phyloP scores from a whole-genome alignment of 23 red algal species.

The Gracilaria gracilis region DNA sequence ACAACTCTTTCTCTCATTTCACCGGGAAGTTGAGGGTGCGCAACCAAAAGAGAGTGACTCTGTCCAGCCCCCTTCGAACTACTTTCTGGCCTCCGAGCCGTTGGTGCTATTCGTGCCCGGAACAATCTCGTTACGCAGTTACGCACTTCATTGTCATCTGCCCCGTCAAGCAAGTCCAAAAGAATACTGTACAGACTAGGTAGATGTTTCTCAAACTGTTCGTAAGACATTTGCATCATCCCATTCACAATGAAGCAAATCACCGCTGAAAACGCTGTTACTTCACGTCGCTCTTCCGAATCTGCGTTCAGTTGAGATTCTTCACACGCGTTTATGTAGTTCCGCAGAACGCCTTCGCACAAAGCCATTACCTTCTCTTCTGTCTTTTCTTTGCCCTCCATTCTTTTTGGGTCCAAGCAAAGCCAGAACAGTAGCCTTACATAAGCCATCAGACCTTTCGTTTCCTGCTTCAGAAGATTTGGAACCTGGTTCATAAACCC shows the following conservation, averaged over 20 bases:
- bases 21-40: constrained; percentile 44
- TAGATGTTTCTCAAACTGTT: constrained; percentile 67
- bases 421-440: constrained; percentile 88
- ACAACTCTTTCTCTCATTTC: constrained; percentile 50
- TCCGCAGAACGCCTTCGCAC: constrained; percentile 55
- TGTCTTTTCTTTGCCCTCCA: constrained; percentile 41
- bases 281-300: constrained; percentile 90
- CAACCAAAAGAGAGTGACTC: constrained; percentile 23
- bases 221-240: constrained; percentile 76
- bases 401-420: constrained; percentile 53
- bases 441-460: constrained; percentile 74
- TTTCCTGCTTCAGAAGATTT: constrained; percentile 96
- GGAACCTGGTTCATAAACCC: constrained; percentile 99
- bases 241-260: constrained; percentile 84
- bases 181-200: constrained; percentile 54
- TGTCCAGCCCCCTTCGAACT: neutral
- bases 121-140: constrained; percentile 62
- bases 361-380: constrained; percentile 67
- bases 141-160: constrained; percentile 72
- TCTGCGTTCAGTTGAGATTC: constrained; percentile 63
- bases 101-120: constrained; percentile 23
- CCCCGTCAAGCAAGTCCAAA: constrained; percentile 63
- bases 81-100: neutral
- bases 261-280: constrained; percentile 84
- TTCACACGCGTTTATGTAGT: constrained; percentile 54